A percentile compares a stretch with the other conserved stretches of the same genome.
Conservation (phyloP, 495 filamentous ascomycete genomes). For the Pseudotulostoma volvatum region DNA sequence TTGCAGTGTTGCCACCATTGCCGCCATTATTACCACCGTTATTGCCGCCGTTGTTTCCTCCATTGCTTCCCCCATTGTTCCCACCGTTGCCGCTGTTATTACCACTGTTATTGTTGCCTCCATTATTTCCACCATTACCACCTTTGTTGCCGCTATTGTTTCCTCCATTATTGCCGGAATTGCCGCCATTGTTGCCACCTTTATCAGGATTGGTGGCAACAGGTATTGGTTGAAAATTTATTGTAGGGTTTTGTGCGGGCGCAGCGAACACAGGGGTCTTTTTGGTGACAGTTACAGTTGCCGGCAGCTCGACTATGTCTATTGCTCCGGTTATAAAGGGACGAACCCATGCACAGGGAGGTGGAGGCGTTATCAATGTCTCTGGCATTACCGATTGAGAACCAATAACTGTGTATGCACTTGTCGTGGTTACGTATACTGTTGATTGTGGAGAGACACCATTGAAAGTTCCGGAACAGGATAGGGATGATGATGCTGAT, state of each 20-base stretch:
- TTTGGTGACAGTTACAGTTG: background rate
- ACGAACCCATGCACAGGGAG: background rate
- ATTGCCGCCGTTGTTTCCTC: background rate
- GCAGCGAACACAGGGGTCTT: slow-evolving; percentile 1
- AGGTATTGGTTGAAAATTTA: background rate
- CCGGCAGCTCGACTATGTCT: background rate
- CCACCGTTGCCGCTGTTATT: background rate
- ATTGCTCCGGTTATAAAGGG: background rate
- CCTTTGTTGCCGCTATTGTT: slow-evolving; percentile 1
- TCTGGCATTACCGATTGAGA: background rate
- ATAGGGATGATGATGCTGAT: no score
- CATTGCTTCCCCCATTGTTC: background rate
- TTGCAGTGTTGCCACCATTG: background rate
- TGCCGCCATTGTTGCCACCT: slow-evolving; percentile 1
- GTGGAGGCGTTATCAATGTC: background rate
- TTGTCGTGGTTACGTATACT: slow-evolving; percentile 1
- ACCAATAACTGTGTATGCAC: background rate
- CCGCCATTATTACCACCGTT: background rate
- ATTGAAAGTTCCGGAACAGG: no score
- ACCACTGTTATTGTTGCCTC: background rate
- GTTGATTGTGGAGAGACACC: no score
- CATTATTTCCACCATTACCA: background rate
- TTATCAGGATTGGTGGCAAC: slow-evolving; percentile 1
- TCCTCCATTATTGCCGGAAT: background rate
- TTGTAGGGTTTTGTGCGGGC: background rate